Evolutionary conservation across 139 green algal genomes (phyloP), one percentile per base, ranked within the genome.

Genomic region (Chlamydomonas sp.): DNA sequence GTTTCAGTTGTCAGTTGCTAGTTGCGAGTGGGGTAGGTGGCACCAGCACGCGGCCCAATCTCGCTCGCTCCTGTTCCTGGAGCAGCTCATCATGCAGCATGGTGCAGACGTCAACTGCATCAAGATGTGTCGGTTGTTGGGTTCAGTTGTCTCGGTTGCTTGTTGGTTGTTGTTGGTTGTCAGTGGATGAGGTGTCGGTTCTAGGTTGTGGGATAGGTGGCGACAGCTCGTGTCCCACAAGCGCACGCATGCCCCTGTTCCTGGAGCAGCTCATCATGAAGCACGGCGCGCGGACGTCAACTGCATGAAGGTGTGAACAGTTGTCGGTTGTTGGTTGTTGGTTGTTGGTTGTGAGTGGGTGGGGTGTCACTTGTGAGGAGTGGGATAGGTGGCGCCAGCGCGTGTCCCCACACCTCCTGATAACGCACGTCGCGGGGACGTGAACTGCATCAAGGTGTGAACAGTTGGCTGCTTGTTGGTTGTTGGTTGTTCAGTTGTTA

Each of bases 241-340:
- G 85, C 84, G 93, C 59, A 99, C 95, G 2, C n/a, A n/a, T n/a
- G n/a, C 99, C 99, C 76, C 84, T 98, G 59, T 99, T 90, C 81
- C 80, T 99, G 72, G 95, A 99, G 81, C 95, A 99, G 85, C 79
- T 99, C 38, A 99, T 99, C 72, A 76, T 99, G 58, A 96, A 94
- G 63, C 88, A 96, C 74, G 82, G 82, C 35, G 20, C 24, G 92
- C 89, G 2, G 90, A 95, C 64, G 78, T 76, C 30, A 73, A 76
- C 34, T 82, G 75, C 62, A 72, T 89, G 43, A 94, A 90, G 73
- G 82, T 97, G 2, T 34, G 34, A 29, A 31, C n/a, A n/a, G n/a
- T n/a, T n/a, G n/a, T n/a, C n/a, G n/a, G n/a, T n/a, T n/a, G n/a
- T n/a, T n/a, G n/a, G n/a, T n/a, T n/a, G 2, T 29, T 35, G 57